Percentiles rank a stretch among this genome's conserved stretches.
These are phyloP conservation scores for Senna siamea DNA, from an alignment of 306 rosid genomes.

Conservation along the genomic window DNA sequence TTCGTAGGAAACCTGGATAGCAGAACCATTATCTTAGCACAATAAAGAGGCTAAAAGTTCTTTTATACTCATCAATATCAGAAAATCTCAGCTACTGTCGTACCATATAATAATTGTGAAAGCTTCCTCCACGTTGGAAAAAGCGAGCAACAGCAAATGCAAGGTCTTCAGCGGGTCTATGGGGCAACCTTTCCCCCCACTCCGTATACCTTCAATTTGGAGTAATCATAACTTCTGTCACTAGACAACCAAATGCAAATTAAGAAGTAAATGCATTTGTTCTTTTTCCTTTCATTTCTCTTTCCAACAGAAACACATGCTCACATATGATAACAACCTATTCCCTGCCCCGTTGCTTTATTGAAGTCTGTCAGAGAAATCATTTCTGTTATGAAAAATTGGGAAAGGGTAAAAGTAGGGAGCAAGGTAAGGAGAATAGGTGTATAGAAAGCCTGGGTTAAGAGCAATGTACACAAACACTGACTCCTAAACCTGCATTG, in stretches of 20 bases:
- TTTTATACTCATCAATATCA: conserved; percentile 18
- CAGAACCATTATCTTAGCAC: conserved; percentile 26
- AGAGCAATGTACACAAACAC: conserved; percentile 24
- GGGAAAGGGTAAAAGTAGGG: not conserved
- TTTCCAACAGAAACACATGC: conserved; percentile 1
- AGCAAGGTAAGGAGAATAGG: conserved; percentile 28
- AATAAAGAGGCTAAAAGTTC: conserved; percentile 27
- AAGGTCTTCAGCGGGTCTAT: conserved; percentile 96
- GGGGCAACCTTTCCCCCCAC: conserved; percentile 92
- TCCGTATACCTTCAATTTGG: conserved; percentile 68
- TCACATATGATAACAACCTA: not conserved
- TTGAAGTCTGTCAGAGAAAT: not conserved
- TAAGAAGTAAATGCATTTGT: conserved; percentile 20
- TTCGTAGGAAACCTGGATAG: conserved; percentile 25
- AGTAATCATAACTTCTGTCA: conserved; percentile 32
- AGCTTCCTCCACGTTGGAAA: conserved; percentile 94
- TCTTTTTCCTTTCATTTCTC: conserved; percentile 23
- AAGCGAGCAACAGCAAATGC: conserved; percentile 98
- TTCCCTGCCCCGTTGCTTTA: not conserved
- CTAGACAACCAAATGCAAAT: conserved; percentile 20
- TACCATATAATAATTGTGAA: conserved; percentile 98
- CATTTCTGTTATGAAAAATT: not conserved
- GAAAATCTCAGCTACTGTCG: conserved; percentile 23
- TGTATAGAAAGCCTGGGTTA: conserved; percentile 24
- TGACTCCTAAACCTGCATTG: conserved; percentile 25